A percentile compares a stretch with the other conserved stretches of the same genome.
These are phyloP conservation scores for Pichia sorboxylosa DNA, from an alignment of 1,139 yeast species.

Conservation along the genomic window DNA sequence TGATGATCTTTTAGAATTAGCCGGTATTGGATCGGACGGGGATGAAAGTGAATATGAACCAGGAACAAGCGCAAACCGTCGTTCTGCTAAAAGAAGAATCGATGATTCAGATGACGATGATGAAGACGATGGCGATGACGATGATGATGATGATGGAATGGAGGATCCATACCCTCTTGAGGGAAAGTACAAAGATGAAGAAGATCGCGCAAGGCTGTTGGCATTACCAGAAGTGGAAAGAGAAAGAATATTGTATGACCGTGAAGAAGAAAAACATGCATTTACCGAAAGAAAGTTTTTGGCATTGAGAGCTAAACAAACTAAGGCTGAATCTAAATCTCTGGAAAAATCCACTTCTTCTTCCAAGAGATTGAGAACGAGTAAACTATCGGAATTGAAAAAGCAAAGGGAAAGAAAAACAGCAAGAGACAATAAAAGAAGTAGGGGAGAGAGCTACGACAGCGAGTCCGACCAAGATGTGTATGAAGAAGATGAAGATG, in stretches of 20 bases:
- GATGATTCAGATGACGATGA: constrained; percentile 19
- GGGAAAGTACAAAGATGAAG: constrained; percentile 78
- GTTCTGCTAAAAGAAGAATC: constrained; percentile 13
- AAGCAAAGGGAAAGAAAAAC: constrained; percentile 66
- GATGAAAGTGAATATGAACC: constrained; percentile 22
- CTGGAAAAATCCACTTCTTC: constrained; percentile 18
- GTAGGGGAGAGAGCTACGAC: too few species aligned
- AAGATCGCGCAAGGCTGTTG: constrained; percentile 56
- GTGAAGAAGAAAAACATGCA: constrained; percentile 83
- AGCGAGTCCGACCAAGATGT: constrained; percentile 23
- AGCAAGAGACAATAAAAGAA: constrained; percentile 21
- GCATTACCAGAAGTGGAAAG: constrained; percentile 84
- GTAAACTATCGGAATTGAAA: constrained; percentile 67
- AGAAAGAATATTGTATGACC: constrained; percentile 81
- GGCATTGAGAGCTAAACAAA: constrained; percentile 56
- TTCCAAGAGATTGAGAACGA: constrained; percentile 32
- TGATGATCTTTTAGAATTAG: constrained; percentile 84
- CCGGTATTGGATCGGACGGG: constrained; percentile 50
- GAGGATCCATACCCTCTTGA: constrained; percentile 81
- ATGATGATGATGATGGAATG: constrained; percentile 33
- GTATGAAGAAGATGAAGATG: constrained; percentile 23
- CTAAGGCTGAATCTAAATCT: constrained; percentile 24
- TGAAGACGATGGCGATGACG: constrained; percentile 27
- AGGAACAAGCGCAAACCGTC: constrained; percentile 14
- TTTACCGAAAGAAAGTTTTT: constrained; percentile 73